Evolutionary conservation across 1,139 yeast genomes (phyloP).

Genomic region (Hanseniaspora gamundiae): DNA sequence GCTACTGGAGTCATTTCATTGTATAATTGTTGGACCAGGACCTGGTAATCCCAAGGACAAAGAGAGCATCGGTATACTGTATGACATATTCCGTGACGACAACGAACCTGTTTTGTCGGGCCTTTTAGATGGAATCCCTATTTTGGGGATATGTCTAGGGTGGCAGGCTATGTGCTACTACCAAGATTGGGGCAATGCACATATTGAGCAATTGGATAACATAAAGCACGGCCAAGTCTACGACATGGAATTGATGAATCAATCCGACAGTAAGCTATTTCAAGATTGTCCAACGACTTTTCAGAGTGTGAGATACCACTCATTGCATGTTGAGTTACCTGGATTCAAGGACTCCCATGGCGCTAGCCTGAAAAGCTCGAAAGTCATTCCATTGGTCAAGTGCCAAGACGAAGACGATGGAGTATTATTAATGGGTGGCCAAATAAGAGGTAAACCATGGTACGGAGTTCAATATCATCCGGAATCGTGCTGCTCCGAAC

Average conservation of each 20-base stretch:
- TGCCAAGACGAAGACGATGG: constrained; percentile 13
- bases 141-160: constrained; percentile 88
- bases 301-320: constrained; percentile 79
- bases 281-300: constrained; percentile 31
- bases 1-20: constrained; percentile 38
- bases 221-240: constrained; percentile 86
- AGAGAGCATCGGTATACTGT: constrained; percentile 27
- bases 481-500: constrained; percentile 75
- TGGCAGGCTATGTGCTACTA: constrained; percentile 70
- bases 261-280: constrained; percentile 25
- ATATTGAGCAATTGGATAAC: constrained; percentile 38
- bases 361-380: constrained; percentile 7
- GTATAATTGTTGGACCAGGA: constrained; percentile 88
- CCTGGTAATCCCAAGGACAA: constrained; percentile 75
- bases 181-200: constrained; percentile 35
- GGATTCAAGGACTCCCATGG: too few relatives aligned
- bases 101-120: constrained; percentile 18
- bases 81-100: constrained; percentile 18
- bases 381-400: constrained; percentile 43
- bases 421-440: constrained; percentile 66
- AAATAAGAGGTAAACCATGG: constrained; percentile 50
- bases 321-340: constrained; percentile 42
- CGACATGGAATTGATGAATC: constrained; percentile 14
- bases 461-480: constrained; percentile 97
- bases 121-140: constrained; percentile 31